These are phyloP conservation scores for Russula virescens DNA, from an alignment of 768 basidiomycete genomes.

Conservation along the genomic window DNA sequence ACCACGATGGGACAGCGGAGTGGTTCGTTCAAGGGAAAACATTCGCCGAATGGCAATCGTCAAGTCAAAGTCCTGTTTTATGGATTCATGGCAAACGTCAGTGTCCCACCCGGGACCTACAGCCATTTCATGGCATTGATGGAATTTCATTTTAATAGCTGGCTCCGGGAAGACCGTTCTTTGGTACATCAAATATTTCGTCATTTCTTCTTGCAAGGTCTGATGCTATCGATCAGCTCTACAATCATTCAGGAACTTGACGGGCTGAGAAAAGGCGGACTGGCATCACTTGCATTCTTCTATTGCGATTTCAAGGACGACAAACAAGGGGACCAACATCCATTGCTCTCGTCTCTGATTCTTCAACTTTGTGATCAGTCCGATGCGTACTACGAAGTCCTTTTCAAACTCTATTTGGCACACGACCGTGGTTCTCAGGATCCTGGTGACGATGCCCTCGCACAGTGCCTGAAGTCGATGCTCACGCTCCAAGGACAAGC, in stretches of 20 bases:
- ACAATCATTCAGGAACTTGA: background rate
- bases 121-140: no score
- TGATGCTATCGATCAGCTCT: background rate
- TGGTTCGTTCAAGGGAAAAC: background rate
- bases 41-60: background rate
- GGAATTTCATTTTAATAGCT: no score
- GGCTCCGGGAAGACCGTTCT: no score
- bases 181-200: no score
- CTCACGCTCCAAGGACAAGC: background rate
- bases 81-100: background rate
- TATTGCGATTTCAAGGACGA: background rate
- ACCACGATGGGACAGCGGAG: background rate
- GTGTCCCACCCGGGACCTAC: no score
- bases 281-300: background rate
- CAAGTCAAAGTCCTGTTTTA: background rate
- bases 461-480: background rate
- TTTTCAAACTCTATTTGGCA: background rate
- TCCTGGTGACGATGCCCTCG: background rate
- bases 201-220: no score
- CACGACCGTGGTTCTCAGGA: background rate
- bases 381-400: background rate
- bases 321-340: background rate
- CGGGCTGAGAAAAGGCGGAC: background rate
- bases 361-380: background rate
- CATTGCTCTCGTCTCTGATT: background rate